Conservation (phyloP, 345 rosid species). For the Gossypium australe region DNA sequence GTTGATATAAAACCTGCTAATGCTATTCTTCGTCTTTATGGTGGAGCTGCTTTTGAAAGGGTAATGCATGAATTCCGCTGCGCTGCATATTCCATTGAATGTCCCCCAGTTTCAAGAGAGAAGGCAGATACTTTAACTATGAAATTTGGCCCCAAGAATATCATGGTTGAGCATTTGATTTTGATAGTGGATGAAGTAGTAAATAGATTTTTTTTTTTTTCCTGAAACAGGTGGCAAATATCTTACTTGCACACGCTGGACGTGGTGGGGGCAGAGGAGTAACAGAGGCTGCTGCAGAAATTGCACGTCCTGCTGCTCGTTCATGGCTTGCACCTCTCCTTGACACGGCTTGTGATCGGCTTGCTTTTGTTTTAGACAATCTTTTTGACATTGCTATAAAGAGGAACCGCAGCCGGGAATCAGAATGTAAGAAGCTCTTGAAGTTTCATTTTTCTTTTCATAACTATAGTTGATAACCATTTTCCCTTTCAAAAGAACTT, state of each 20-base stretch:
- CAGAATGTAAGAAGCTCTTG: constrained; percentile 44
- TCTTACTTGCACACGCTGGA: constrained; percentile 90
- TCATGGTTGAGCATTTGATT: neutral
- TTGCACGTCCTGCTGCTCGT: constrained; percentile 91
- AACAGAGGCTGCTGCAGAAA: constrained; percentile 92
- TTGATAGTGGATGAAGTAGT: neutral
- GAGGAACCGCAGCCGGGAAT: too few relatives aligned
- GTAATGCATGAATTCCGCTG: constrained; percentile 91
- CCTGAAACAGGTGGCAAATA: constrained; percentile 76
- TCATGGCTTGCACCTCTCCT: constrained; percentile 99
- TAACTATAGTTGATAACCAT: neutral
- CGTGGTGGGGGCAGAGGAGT: constrained; percentile 85
- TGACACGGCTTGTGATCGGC: too few relatives aligned
- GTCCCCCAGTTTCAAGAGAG: constrained; percentile 91
- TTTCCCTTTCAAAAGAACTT: neutral
- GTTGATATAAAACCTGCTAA: constrained; percentile 78
- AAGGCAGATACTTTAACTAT: constrained; percentile 44
- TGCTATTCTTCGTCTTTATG: constrained; percentile 83
- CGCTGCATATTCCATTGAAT: constrained; percentile 92
- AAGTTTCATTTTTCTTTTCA: neutral
- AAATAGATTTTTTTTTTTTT: constrained; percentile 2
- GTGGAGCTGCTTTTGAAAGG: constrained; percentile 99
- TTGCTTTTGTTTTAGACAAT: too few relatives aligned
- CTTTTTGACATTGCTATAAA: too few relatives aligned
- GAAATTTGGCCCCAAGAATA: neutral